Conservation (phyloP, 2,329 filamentous ascomycete genomes). For the Blastomyces emzantsi region DNA sequence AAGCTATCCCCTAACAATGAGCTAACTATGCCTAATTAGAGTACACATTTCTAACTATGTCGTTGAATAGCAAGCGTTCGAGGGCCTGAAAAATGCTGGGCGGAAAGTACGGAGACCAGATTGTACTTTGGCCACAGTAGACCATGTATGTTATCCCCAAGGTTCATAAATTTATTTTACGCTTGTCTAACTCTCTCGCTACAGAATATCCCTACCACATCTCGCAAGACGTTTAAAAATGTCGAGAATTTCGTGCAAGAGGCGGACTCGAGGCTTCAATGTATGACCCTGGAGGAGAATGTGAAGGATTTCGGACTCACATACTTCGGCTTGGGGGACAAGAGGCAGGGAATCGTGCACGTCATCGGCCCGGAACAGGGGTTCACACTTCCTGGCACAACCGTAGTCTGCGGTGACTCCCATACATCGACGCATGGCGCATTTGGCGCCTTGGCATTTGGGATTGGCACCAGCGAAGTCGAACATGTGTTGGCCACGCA, state of each 20-base stretch:
- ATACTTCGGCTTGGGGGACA: constrained; percentile 94
- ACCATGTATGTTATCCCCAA: constrained; percentile 63
- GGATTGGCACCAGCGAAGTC: constrained; percentile 96
- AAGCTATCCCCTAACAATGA: constrained; percentile 32
- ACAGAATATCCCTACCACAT: constrained; percentile 86
- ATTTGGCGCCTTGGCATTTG: constrained; percentile 88
- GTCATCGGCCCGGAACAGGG: constrained; percentile 98
- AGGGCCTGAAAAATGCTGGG: constrained; percentile 82
- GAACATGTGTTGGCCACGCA: constrained; percentile 97
- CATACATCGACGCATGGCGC: constrained; percentile 98
- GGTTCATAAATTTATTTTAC: neutral
- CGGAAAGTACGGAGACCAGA: constrained; percentile 86
- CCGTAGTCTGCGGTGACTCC: constrained; percentile 94
- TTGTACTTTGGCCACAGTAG: constrained; percentile 91
- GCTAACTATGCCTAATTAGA: constrained; percentile 2
- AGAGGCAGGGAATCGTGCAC: constrained; percentile 96
- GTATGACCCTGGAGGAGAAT: constrained; percentile 92
- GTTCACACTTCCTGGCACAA: constrained; percentile 94
- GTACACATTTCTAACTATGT: constrained; percentile 14
- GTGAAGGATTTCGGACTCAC: constrained; percentile 94
- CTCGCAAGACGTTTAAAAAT: constrained; percentile 87
- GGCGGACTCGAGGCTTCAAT: constrained; percentile 87
- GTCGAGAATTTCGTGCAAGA: constrained; percentile 91
- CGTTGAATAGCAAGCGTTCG: constrained; percentile 73
- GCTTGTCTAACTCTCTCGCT: neutral